These are phyloP conservation scores for Ceratobasidium sp. DNA, from an alignment of 1,284 basidiomycete species.

Conservation along the genomic window DNA sequence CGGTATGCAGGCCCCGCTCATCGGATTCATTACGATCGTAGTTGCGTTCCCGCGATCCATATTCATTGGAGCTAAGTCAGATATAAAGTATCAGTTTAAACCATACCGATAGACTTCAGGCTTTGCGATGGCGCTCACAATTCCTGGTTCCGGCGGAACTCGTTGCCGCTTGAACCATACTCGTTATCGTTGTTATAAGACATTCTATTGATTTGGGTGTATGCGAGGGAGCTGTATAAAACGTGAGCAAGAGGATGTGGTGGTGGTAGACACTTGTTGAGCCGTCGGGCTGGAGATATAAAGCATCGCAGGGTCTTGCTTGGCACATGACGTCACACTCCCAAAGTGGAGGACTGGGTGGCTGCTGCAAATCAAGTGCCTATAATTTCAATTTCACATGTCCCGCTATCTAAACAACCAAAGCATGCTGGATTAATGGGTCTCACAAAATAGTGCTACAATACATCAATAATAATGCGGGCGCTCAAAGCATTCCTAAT, in stretches of 20 bases:
- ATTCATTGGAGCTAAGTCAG: not conserved
- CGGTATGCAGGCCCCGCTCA: constrained; percentile 19
- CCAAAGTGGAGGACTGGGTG: not conserved
- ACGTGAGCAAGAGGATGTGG: not conserved
- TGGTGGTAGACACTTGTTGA: not conserved
- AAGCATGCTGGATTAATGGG: not conserved
- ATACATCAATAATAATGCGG: not conserved
- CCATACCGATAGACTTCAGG: not conserved
- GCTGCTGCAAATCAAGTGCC: not conserved
- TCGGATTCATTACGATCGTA: constrained; percentile 11
- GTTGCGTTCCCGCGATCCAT: not conserved
- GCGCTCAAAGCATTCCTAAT: not conserved
- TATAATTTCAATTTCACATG: not conserved
- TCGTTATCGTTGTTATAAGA: constrained; percentile 16
- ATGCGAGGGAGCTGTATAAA: not conserved
- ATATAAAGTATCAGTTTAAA: not conserved
- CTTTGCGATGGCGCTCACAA: not conserved
- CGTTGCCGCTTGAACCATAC: constrained; percentile 13
- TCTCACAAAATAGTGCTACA: not conserved
- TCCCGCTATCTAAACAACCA: not conserved
- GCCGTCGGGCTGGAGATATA: not conserved
- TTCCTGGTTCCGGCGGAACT: constrained; percentile 19
- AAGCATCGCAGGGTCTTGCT: not conserved
- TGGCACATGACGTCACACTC: constrained; percentile 8
- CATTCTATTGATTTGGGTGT: not conserved